These are phyloP conservation scores for Blastocystis sp. DNA, from an alignment of 352 stramenopile genomes.

Conservation along the genomic window DNA sequence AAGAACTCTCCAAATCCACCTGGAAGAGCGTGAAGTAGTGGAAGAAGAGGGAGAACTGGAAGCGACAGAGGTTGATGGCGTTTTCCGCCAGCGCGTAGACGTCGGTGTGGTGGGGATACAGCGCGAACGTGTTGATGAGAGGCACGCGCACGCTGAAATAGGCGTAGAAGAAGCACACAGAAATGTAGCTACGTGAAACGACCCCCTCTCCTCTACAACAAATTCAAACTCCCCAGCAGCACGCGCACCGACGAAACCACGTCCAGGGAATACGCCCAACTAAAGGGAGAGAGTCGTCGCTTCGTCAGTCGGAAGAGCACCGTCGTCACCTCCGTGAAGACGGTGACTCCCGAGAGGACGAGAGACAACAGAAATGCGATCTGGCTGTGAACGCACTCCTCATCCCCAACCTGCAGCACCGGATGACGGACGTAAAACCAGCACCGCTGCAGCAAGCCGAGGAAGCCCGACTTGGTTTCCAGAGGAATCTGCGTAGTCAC, in stretches of 20 bases:
- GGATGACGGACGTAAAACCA: neutral
- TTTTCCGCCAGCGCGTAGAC: neutral
- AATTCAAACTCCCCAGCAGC: neutral
- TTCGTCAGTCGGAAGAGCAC: neutral
- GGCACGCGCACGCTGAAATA: neutral
- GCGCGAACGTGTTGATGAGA: neutral
- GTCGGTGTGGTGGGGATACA: conserved; percentile 5
- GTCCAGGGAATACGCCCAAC: neutral
- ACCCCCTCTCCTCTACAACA: neutral
- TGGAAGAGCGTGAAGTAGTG: conserved; percentile 2
- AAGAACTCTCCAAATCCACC: neutral
- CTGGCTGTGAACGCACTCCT: neutral
- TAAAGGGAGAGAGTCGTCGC: neutral
- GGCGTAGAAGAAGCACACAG: neutral
- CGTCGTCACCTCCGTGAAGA: neutral
- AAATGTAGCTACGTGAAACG: neutral
- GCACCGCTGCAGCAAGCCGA: neutral
- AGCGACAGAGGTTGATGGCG: neutral
- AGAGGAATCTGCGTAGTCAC: neutral
- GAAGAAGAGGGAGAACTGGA: conserved; percentile 19
- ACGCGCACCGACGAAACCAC: neutral
- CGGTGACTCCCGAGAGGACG: neutral
- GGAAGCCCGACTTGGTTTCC: neutral
- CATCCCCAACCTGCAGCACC: neutral
- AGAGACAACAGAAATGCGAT: neutral